Base-by-base conservation (phyloP, 169 alveolate genomes). In the Plasmodium coatneyi region DNA sequence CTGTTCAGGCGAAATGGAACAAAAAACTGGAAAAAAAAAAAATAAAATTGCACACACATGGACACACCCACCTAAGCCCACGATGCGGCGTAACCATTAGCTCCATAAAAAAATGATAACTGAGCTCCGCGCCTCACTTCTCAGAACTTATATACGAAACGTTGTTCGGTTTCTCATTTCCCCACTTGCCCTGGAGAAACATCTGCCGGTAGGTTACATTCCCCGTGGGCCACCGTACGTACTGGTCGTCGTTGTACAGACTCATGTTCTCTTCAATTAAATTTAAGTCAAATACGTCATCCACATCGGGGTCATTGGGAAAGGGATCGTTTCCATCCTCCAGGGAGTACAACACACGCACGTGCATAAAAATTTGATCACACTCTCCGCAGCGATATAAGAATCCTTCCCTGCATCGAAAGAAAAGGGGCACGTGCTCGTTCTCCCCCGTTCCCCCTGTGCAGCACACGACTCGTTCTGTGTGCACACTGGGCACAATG, bases 351-450 rank as follows among this genome's bases (percentile, higher is more conserved):
- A 93, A 41, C 60, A 97, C 98, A 16, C 98, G 94, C 6, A 97
- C 99, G 56, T 96, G 96, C 99, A 97, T 97, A 96, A 97, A 97
- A 60, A 97, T 97, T 95, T 97, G 99, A 83, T 97, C 99, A 82
- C 99, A 97, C 84, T 97, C 99, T 49, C 98, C 99, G 76, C 99
- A 97, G 25, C 99, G 97, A 92, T 97, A 97, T 25, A 97, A 93
- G 86, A 97, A 97, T 1, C 99, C 99, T 93, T 97, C 99, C 9
- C 98, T 93, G 92, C 98, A 96, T 84, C 98, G 95, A 95, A 96
- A 96, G 96, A 96, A 96, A 32, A 96, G 78, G 5, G 98, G 98
- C 16, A 95, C 96, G 71, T 97, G 99, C 90, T 97, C 98, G 83
- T 96, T 96, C 81, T 97, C 99, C 19, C 99, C 99, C 3, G 98